Evolutionary conservation across 352 stramenopile species (phyloP).

Genomic region (Pythium folliculosum): DNA sequence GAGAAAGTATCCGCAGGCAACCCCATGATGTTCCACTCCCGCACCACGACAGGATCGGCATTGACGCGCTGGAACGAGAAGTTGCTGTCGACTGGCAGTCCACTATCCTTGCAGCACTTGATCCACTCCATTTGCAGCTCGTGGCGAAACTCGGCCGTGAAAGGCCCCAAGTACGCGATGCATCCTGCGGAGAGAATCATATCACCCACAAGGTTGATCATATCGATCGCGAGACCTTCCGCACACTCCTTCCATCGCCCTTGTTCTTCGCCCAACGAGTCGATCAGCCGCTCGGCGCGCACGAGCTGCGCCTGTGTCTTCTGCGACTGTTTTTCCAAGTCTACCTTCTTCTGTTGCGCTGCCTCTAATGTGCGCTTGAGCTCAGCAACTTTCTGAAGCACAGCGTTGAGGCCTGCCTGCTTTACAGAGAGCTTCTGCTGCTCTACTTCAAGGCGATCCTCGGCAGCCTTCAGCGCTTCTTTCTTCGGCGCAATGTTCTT

Average conservation of each 20-base stretch:
- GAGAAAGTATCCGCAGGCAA: conserved; percentile 93
- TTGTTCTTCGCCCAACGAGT: conserved; percentile 90
- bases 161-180: conserved; percentile 93
- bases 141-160: conserved; percentile 88
- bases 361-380: conserved; percentile 87
- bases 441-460: conserved; percentile 86
- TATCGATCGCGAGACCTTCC: conserved; percentile 70
- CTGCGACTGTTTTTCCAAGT: conserved; percentile 88
- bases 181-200: conserved; percentile 92
- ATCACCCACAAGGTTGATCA: conserved; percentile 92
- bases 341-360: conserved; percentile 91
- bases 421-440: conserved; percentile 88
- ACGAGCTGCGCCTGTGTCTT: conserved; percentile 88
- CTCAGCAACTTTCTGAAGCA: conserved; percentile 84
- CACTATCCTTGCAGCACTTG: conserved; percentile 70
- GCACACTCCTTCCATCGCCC: conserved; percentile 89
- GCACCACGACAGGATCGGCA: conserved; percentile 89
- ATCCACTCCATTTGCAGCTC: conserved; percentile 84
- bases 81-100: conserved; percentile 85
- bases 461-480: conserved; percentile 84
- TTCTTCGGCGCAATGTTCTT: conserved; percentile 94
- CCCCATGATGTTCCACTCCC: conserved; percentile 95
- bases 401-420: conserved; percentile 77
- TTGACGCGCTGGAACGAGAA: conserved; percentile 86
- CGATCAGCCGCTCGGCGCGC: conserved; percentile 90